Evolutionary conservation across 345 rosid species (phyloP).

Genomic region (Clarkia xantiana): DNA sequence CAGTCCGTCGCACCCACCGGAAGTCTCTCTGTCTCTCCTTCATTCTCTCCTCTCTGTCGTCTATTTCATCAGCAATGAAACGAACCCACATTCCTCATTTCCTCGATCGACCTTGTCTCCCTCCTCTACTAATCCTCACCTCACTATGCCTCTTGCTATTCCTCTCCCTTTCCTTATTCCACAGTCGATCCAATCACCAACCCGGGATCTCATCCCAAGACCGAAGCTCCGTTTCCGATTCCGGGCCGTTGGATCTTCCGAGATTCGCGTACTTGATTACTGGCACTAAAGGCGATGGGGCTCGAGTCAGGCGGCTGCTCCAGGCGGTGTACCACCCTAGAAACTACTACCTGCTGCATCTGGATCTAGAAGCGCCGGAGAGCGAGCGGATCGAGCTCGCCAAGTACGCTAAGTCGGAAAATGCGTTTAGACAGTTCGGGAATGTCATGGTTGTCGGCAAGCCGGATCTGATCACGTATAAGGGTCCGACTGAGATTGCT

Average conservation of each 20-base stretch:
- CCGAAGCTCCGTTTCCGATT: constrained; percentile 8
- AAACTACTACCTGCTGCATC: constrained; percentile 65
- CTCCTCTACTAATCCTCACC: constrained; percentile 17
- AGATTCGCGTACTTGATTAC: constrained; percentile 60
- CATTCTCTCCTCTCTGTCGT: background rate
- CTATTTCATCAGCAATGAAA: constrained; percentile 28
- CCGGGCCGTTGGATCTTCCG: constrained; percentile 19
- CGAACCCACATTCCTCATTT: constrained; percentile 31
- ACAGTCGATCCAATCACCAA: constrained; percentile 8
- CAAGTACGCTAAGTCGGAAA: constrained; percentile 54
- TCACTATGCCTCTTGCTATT: constrained; percentile 26
- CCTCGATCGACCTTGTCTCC: constrained; percentile 32
- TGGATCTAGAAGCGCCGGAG: constrained; percentile 78
- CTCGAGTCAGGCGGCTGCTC: constrained; percentile 44
- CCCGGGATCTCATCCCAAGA: constrained; percentile 17
- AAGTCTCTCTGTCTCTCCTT: background rate
- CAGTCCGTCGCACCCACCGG: background rate
- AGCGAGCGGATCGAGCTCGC: constrained; percentile 68
- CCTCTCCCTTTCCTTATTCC: constrained; percentile 11
- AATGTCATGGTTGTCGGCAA: constrained; percentile 82
- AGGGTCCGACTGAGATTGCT: constrained; percentile 80
- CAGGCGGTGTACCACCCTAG: constrained; percentile 67
- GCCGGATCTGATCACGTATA: constrained; percentile 63
- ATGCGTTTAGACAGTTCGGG: constrained; percentile 29
- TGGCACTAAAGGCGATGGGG: constrained; percentile 67